Base-by-base conservation (phyloP, 2,329 filamentous ascomycete species). In the Plectosphaerella sp. region DNA sequence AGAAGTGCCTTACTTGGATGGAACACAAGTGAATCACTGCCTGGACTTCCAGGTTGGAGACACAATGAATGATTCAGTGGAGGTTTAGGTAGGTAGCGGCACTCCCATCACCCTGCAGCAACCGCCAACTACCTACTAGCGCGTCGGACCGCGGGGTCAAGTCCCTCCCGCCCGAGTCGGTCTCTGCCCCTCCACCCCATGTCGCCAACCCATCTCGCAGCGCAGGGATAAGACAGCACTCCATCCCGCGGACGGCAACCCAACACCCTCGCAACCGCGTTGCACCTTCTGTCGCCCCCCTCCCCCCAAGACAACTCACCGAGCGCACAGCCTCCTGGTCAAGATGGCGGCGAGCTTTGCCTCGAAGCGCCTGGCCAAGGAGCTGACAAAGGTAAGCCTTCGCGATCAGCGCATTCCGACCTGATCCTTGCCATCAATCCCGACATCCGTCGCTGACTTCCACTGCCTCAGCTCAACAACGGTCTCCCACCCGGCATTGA, bases 401-500 rank as follows among this genome's bases (percentile, higher is more conserved):
- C 37, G 37, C 37, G 15, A n/a, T 18, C 37, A 41, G 10, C 37
- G 37, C 37, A 41, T n/a, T 8, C 9, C 37, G 22, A 22, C 22
- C 22, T 22, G 22, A 33, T 33, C 28, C 48, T 37, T 45, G 18
- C 45, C 51, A 35, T 36, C 42, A 22, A 22, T 15, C 39, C n/a
- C 25, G 50, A 35, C 41, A 46, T 20, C 28, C 8, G 8, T 12
- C 12, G 48, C 51, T 57, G 48, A 57, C 49, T 14, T 25, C 37
- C 14, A 9, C 14, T 22, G 11, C 1, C n/a, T 8, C 20, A 58
- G 56, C 56, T 58, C 47, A 77, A 73, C 56, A 69, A 70, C 49
- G 77, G 75, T 54, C 65, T 86, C 39, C 84, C 85, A 41, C 83
- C 83, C 16, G 84, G 84, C 50, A 96, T 99, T 68, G 78, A 82